Conservation (phyloP, 1,284 basidiomycete genomes). For the Moniliella sp. region DNA sequence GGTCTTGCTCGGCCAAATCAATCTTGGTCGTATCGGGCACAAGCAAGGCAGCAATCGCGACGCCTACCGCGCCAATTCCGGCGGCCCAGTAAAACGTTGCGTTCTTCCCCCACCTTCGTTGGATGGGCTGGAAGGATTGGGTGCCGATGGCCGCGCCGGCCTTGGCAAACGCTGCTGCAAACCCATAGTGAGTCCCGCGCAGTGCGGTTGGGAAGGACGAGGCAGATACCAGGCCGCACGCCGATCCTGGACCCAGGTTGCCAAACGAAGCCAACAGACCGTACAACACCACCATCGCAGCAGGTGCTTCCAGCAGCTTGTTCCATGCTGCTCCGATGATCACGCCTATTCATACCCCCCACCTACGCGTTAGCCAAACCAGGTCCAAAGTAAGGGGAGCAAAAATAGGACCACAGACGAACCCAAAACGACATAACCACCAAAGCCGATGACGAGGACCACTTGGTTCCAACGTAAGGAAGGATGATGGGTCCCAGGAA, state of each 20-base stretch:
- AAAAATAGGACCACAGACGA: too few relatives aligned
- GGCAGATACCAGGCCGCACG: too few relatives aligned
- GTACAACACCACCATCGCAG: conserved; percentile 41
- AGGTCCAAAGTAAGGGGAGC: too few relatives aligned
- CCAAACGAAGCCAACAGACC: conserved; percentile 34
- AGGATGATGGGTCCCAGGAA: conserved; percentile 41
- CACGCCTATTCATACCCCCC: too few relatives aligned
- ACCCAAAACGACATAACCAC: conserved; percentile 51
- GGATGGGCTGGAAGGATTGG: conserved; percentile 55
- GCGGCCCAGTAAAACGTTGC: conserved; percentile 13
- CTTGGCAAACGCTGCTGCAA: conserved; percentile 49
- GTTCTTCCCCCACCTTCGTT: conserved; percentile 37
- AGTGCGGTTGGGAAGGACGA: too few relatives aligned
- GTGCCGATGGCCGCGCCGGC: conserved; percentile 55
- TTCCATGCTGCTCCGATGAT: conserved; percentile 50
- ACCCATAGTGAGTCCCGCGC: conserved; percentile 38
- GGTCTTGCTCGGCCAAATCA: conserved; percentile 49
- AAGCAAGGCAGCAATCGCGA: conserved; percentile 31
- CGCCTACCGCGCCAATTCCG: conserved; percentile 26
- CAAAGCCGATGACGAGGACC: conserved; percentile 50
- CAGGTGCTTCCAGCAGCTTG: conserved; percentile 43
- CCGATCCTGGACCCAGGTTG: conserved; percentile 52
- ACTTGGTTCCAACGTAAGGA: conserved; percentile 7
- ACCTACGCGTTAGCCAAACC: too few relatives aligned
- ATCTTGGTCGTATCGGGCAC: conserved; percentile 47